These are phyloP conservation scores for Eutrema salsugineum DNA, from an alignment of 441 rosid genomes.

Conservation along the genomic window DNA sequence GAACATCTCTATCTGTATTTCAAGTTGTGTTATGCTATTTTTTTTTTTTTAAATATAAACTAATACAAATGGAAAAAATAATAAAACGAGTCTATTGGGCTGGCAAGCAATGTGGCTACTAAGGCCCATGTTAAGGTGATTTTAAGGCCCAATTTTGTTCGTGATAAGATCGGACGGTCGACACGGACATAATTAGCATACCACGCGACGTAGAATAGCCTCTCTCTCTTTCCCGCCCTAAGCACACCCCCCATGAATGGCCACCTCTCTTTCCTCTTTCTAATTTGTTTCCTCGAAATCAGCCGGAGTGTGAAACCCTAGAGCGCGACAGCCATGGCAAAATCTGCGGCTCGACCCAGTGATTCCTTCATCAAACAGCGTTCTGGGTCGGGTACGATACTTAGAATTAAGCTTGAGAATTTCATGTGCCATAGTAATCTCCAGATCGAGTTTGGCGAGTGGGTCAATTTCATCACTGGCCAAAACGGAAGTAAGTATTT, in stretches of 20 bases:
- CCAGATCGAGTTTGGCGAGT: conserved; percentile 66
- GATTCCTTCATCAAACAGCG: conserved; percentile 22
- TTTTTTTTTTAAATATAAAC: too few species aligned
- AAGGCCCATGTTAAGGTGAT: not conserved
- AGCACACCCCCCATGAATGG: not conserved
- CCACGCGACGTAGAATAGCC: conserved; percentile 3
- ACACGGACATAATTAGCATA: not conserved
- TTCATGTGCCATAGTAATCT: conserved; percentile 83
- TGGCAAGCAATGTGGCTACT: not conserved
- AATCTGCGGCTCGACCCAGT: conserved; percentile 28
- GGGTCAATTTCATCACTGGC: conserved; percentile 86
- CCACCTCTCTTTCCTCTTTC: not conserved
- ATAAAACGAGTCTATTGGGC: not conserved
- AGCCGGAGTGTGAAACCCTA: conserved; percentile 1
- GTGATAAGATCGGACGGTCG: conserved; percentile 7
- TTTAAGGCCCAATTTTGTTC: not conserved
- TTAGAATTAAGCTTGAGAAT: conserved; percentile 68
- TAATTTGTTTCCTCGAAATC: not conserved
- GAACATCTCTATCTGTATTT: too few species aligned
- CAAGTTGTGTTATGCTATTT: not conserved
- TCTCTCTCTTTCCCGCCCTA: conserved; percentile 26
- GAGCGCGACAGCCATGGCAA: conserved; percentile 30
- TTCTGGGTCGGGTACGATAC: conserved; percentile 59
- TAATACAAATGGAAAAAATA: too few species aligned
- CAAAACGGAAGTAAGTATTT: conserved; percentile 69